Evolutionary conservation across 139 green algal genomes (phyloP).

Genomic region (Nannochloris sp.): DNA sequence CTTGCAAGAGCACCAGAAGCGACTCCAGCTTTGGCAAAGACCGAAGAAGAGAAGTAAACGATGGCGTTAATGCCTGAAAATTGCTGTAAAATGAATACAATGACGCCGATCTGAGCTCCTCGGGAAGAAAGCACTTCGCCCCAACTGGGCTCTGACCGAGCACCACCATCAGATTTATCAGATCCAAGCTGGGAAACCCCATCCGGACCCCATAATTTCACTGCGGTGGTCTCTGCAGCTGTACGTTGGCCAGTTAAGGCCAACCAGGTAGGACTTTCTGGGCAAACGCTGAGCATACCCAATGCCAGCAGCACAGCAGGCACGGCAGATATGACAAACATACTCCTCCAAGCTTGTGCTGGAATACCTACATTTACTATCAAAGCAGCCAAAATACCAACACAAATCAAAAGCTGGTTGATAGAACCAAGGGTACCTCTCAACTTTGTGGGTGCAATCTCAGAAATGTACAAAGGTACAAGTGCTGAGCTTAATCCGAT

Average conservation of each 20-base stretch:
- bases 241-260: constrained; percentile 23
- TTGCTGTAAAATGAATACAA: constrained; percentile 92
- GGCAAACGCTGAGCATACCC: constrained; percentile 64
- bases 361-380: constrained; percentile 76
- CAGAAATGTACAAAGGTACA: constrained; percentile 62
- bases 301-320: constrained; percentile 65
- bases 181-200: constrained; percentile 32
- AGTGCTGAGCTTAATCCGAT: constrained; percentile 86
- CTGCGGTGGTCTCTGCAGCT: constrained; percentile 47
- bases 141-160: constrained; percentile 18
- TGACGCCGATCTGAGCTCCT: constrained; percentile 39
- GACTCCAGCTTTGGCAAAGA: constrained; percentile 88
- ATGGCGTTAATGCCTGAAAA: constrained; percentile 93
- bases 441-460: constrained; percentile 76
- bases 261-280: constrained; percentile 83
- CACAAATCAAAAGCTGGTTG: constrained; percentile 96
- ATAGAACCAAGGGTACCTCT: constrained; percentile 78
- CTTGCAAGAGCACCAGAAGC: constrained; percentile 72
- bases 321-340: constrained; percentile 70
- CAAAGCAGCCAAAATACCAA: constrained; percentile 90
- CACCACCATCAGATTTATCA: neutral
- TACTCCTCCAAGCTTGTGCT: constrained; percentile 62
- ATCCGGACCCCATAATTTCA: constrained; percentile 53
- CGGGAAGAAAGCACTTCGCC: constrained; percentile 38
- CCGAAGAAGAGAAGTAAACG: constrained; percentile 87